Evolutionary conservation across 306 rosid species (phyloP).

Genomic region (Astragalus glycyphyllos): DNA sequence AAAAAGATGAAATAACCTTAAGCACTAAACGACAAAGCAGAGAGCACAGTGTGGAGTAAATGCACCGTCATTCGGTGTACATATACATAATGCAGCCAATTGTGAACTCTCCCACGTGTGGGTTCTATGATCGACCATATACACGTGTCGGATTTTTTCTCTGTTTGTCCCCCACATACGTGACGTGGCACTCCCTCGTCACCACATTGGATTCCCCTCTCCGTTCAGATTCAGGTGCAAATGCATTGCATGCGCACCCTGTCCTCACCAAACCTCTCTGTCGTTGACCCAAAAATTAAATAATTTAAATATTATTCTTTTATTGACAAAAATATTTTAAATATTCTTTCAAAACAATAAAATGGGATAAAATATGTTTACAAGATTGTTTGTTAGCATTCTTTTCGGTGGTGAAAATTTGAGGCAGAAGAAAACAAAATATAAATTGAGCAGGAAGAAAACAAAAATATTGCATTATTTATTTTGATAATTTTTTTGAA

Average conservation of each 20-base stretch:
- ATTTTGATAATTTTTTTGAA: background rate
- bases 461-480: background rate
- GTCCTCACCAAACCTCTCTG: slow-evolving; percentile 21
- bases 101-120: slow-evolving; percentile 47
- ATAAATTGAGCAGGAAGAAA: background rate
- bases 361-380: background rate
- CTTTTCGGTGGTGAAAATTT: slow-evolving; percentile 6
- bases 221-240: background rate
- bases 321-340: background rate
- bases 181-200: slow-evolving; percentile 30
- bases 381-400: slow-evolving; percentile 17
- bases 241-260: slow-evolving; percentile 45
- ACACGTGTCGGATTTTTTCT: slow-evolving; percentile 39
- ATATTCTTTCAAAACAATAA: background rate
- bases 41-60: slow-evolving; percentile 30
- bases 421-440: background rate
- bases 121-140: slow-evolving; percentile 15
- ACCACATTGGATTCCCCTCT: slow-evolving; percentile 51
- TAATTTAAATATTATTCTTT: slow-evolving; percentile 8
- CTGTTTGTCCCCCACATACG: background rate
- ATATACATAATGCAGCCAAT: slow-evolving; percentile 38
- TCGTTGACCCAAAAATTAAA: slow-evolving; percentile 12
- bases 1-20: no score
- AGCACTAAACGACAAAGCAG: slow-evolving; percentile 34
- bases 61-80: slow-evolving; percentile 54